Evolutionary conservation across 2,329 filamentous ascomycete genomes (phyloP), one percentile per base, ranked within the genome.

Genomic region (Fragosphaeria purpurea): DNA sequence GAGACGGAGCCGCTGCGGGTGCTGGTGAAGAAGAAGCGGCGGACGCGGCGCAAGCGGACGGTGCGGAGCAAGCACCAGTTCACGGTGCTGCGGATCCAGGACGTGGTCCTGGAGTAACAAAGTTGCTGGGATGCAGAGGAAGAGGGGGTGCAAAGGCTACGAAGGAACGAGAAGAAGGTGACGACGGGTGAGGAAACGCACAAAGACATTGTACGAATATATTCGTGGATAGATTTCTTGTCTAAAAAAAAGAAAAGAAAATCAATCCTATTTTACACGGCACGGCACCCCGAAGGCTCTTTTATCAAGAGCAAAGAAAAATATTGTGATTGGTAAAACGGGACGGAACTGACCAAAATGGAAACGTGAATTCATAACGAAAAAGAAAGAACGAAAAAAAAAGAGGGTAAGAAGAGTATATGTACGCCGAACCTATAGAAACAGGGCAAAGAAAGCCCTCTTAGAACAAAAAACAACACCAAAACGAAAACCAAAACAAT

Each of bases 41-140:
- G 80, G 62, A 85, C 85, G 66, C 73, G 87, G 62, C 76, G 85
- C 63, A 76, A 79, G 46, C 88, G 82, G 73, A 80, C 77, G 53
- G 85, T 93, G 8, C 84, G 77, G 71, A 96, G 88, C 74, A 96
- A 98, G 77, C 88, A 95, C 65, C 77, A 80, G 61, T 95, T 86
- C 67, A 98, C 93, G 3, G 79, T 95, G 30, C 63, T 98, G 67
- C 77, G 83, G 62, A 85, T 98, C 56, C 85, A 85, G 63, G 87
- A 97, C 6, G 48, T 57, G 7, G 46, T 49, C 4, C 7, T 57
- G 11, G 47, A 50, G 42, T 11, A 49, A 37, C 22, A 22, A 22
- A 22, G 22, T 22, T 22, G 22, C 22, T 22, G 22, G 22, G 22
- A 22, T 22, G 22, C 22, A 22, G 22, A 22, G 22, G 22, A 22